phyloP scores from a whole-genome alignment of 371 early-diverging fungal species.

The Blastocladiella emersonii region DNA sequence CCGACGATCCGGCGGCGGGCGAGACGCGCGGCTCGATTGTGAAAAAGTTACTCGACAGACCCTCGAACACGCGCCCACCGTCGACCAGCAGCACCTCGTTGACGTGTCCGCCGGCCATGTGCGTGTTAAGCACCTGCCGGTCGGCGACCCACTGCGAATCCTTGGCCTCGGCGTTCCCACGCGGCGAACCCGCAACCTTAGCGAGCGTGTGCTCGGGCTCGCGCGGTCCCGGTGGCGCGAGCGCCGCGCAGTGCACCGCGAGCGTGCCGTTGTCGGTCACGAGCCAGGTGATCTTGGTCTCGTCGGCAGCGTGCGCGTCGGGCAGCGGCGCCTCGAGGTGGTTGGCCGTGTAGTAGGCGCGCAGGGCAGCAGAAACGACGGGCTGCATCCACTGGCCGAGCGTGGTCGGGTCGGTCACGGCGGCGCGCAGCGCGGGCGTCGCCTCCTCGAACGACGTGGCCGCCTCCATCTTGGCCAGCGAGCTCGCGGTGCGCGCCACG shows the following conservation, averaged over 20 bases:
- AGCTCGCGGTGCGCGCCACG: slow-evolving; percentile 26
- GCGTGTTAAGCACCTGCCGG: slow-evolving; percentile 13
- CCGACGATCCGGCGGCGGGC: too few relatives aligned
- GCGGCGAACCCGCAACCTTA: slow-evolving; percentile 22
- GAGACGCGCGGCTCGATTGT: too few relatives aligned
- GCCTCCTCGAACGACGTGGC: background rate
- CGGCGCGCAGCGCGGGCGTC: background rate
- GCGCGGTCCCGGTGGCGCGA: slow-evolving; percentile 16
- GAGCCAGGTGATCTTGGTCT: background rate
- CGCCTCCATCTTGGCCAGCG: slow-evolving; percentile 27
- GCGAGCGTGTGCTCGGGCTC: background rate
- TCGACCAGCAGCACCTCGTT: slow-evolving; percentile 43
- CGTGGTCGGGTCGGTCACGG: background rate
- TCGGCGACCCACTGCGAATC: slow-evolving; percentile 53
- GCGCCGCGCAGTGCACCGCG: slow-evolving; percentile 13
- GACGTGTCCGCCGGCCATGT: slow-evolving; percentile 20
- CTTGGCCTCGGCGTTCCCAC: slow-evolving; percentile 34
- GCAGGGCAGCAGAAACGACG: background rate
- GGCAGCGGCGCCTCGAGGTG: too few relatives aligned
- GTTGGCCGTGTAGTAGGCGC: background rate
- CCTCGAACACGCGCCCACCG: slow-evolving; percentile 38
- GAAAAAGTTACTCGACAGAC: slow-evolving; percentile 47
- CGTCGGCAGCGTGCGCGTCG: background rate
- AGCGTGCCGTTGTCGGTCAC: background rate
- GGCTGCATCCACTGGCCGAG: background rate